Evolutionary conservation across 805 yeast species (phyloP).

Genomic region (Blastobotrys muscicola): DNA sequence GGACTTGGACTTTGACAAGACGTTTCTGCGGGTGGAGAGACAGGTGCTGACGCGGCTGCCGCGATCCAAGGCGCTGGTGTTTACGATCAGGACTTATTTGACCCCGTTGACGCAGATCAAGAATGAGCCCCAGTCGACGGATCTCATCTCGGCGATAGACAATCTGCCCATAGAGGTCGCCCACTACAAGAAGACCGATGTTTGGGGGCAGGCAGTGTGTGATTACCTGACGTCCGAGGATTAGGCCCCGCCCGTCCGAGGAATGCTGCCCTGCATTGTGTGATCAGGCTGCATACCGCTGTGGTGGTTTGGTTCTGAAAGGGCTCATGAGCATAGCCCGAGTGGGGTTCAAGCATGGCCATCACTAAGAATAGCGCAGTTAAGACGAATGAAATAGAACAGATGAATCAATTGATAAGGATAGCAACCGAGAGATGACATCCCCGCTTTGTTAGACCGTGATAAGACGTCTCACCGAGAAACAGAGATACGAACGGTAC

Average conservation of each 20-base stretch:
- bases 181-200: conserved; percentile 50
- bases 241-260: no score
- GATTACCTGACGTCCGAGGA: conserved; percentile 26
- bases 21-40: conserved; percentile 51
- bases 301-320: no score
- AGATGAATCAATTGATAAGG: no score
- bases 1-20: conserved; percentile 28
- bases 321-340: no score
- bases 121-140: conserved; percentile 39
- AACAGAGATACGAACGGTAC: no score
- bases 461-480: no score
- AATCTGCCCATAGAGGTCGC: conserved; percentile 53
- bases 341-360: no score
- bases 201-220: conserved; percentile 63
- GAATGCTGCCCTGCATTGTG: no score
- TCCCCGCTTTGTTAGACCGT: no score
- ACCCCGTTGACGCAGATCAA: conserved; percentile 42
- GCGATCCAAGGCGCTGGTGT: conserved; percentile 35
- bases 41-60: conserved; percentile 49
- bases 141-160: conserved; percentile 52
- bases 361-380: no score
- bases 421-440: no score
- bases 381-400: no score
- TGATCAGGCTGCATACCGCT: neutral
- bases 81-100: conserved; percentile 48